phyloP scores from a whole-genome alignment of 306 rosid species.

The Glycyrrhiza uralensis region DNA sequence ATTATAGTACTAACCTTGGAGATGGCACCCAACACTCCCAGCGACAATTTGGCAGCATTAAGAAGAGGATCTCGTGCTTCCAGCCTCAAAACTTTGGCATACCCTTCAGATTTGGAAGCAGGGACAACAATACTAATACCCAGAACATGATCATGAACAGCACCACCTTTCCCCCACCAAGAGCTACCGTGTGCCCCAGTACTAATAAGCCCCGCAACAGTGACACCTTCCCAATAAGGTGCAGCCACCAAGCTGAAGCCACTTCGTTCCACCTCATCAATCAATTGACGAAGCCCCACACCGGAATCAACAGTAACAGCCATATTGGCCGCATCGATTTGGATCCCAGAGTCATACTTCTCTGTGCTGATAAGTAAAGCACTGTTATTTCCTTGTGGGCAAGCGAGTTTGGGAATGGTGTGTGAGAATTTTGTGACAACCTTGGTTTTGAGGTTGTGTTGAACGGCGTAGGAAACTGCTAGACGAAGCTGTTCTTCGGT shows the following conservation, averaged over 20 bases:
- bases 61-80: slow-evolving; percentile 38
- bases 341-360: slow-evolving; percentile 7
- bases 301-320: slow-evolving; percentile 32
- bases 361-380: slow-evolving; percentile 28
- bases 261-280: slow-evolving; percentile 23
- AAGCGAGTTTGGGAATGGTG: slow-evolving; percentile 60
- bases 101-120: slow-evolving; percentile 52
- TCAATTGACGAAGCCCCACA: slow-evolving; percentile 29
- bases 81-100: slow-evolving; percentile 50
- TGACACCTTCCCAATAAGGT: slow-evolving; percentile 48
- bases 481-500: slow-evolving; percentile 51
- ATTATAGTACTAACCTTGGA: slow-evolving; percentile 53
- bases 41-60: slow-evolving; percentile 60
- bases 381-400: slow-evolving; percentile 28
- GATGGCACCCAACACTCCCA: slow-evolving; percentile 68
- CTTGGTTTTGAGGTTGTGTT: slow-evolving; percentile 49
- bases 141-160: slow-evolving; percentile 64
- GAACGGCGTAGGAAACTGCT: slow-evolving; percentile 50
- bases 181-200: slow-evolving; percentile 48
- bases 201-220: slow-evolving; percentile 31
- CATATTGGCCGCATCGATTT: slow-evolving; percentile 12
- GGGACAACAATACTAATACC: slow-evolving; percentile 56
- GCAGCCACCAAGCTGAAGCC: slow-evolving; percentile 43
- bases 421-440: slow-evolving; percentile 61
- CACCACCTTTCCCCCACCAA: slow-evolving; percentile 75